phyloP scores from a whole-genome alignment of 2,329 filamentous ascomycete genomes.

The Mycogone perniciosa region DNA sequence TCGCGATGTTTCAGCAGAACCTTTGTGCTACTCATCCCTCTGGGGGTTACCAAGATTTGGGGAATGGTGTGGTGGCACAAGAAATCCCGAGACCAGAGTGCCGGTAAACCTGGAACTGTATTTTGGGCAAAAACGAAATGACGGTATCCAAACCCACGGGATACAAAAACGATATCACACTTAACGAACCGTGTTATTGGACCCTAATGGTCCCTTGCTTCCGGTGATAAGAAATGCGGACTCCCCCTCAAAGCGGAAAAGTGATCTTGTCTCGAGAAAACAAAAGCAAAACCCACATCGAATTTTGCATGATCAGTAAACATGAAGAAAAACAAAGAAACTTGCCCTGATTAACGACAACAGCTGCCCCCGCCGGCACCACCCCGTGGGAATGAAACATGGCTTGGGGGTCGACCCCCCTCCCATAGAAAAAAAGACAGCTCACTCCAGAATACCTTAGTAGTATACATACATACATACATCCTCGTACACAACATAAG shows the following conservation, averaged over 20 bases:
- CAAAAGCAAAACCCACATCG: constrained; percentile 8
- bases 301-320: not conserved
- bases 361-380: not conserved
- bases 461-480: not conserved
- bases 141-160: not conserved
- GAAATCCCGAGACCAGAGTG: not conserved
- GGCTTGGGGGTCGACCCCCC: not conserved
- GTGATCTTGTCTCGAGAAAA: constrained; percentile 19
- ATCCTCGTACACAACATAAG: not conserved
- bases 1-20: not conserved
- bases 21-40: not conserved
- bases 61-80: not conserved
- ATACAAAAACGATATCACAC: not conserved
- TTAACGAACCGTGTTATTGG: too few species aligned
- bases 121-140: not conserved
- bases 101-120: not conserved
- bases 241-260: constrained; percentile 12
- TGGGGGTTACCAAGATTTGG: too few species aligned
- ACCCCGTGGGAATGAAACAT: constrained; percentile 1
- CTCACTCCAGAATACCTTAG: too few species aligned
- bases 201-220: constrained; percentile 2
- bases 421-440: too few species aligned
- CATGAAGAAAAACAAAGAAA: not conserved
- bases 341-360: not conserved
- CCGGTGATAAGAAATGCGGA: not conserved